Conservation (phyloP, 805 yeast species). For the Barnettozyma wickerhamii region DNA sequence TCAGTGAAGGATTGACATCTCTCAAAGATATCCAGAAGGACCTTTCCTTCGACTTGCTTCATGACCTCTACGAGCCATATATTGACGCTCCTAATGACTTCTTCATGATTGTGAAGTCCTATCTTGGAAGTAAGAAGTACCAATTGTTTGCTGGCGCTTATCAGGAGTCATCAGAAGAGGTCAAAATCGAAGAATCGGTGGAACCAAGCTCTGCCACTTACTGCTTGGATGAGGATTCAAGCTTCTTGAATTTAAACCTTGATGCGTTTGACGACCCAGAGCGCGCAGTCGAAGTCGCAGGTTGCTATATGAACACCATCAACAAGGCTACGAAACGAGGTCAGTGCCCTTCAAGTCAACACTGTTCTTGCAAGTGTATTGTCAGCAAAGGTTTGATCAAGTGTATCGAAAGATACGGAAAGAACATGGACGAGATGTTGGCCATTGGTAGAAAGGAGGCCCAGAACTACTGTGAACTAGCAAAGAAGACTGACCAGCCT, state of each 20-base stretch:
- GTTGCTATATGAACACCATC: conserved; percentile 8
- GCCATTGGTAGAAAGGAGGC: conserved; percentile 2
- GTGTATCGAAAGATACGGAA: conserved; percentile 8
- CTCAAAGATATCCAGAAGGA: conserved; percentile 2
- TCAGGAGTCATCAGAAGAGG: conserved; percentile 8
- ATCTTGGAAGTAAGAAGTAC: conserved; percentile 9
- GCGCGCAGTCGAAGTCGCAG: conserved; percentile 2
- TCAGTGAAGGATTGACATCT: conserved; percentile 4
- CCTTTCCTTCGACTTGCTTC: conserved; percentile 8
- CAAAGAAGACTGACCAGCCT: background rate
- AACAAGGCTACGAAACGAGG: conserved; percentile 1
- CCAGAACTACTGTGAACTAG: conserved; percentile 1
- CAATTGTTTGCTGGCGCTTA: conserved; percentile 8
- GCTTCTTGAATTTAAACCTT: background rate
- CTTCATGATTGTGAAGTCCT: conserved; percentile 1
- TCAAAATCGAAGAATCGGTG: background rate
- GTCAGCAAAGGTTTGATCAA: conserved; percentile 5
- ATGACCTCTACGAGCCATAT: conserved; percentile 7
- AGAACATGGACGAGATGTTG: background rate
- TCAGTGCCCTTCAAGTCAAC: conserved; percentile 7
- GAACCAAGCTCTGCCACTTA: background rate
- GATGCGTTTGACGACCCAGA: conserved; percentile 1
- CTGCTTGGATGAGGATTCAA: conserved; percentile 9
- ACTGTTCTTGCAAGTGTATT: conserved; percentile 14
- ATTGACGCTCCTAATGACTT: conserved; percentile 5